Percentiles rank a stretch among this genome's conserved stretches.
Evolutionary conservation across 768 basidiomycete species (phyloP).

Genomic region (Rhodotorula diobovata): DNA sequence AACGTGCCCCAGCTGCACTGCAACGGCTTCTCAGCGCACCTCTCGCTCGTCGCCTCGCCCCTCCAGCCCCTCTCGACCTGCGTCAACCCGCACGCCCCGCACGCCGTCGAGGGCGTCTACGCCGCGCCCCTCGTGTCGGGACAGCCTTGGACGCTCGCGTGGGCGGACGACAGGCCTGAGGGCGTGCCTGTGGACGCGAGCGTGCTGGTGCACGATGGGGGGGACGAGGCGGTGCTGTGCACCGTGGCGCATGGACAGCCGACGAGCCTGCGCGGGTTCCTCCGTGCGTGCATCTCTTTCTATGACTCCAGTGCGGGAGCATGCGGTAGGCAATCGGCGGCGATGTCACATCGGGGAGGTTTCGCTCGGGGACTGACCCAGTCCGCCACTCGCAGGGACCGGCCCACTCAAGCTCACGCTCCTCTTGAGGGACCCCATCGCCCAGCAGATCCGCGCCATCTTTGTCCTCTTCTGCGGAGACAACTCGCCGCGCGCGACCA

Average conservation of each 20-base stretch:
- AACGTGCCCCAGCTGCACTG: not conserved
- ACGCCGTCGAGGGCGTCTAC: not conserved
- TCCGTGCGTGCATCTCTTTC: not conserved
- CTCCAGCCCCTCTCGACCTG: not conserved
- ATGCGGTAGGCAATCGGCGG: no score
- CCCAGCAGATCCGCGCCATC: not conserved
- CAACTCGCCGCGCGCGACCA: not conserved
- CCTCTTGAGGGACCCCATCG: not conserved
- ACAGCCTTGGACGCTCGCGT: not conserved
- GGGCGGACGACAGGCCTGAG: not conserved
- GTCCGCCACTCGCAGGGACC: not conserved
- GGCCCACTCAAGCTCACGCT: slow-evolving; percentile 5
- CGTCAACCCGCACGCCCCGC: not conserved
- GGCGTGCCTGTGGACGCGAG: not conserved
- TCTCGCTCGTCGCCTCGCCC: not conserved
- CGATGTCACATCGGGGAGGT: no score
- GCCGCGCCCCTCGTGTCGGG: not conserved
- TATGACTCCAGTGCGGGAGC: no score
- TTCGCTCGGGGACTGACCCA: not conserved
- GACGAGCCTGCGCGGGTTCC: not conserved
- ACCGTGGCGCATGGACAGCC: not conserved
- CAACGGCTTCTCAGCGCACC: not conserved
- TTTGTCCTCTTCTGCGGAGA: not conserved
- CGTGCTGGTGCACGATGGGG: not conserved
- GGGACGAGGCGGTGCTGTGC: not conserved